Evolutionary conservation across 805 yeast species (phyloP).

Genomic region (Torulaspora franciscae): DNA sequence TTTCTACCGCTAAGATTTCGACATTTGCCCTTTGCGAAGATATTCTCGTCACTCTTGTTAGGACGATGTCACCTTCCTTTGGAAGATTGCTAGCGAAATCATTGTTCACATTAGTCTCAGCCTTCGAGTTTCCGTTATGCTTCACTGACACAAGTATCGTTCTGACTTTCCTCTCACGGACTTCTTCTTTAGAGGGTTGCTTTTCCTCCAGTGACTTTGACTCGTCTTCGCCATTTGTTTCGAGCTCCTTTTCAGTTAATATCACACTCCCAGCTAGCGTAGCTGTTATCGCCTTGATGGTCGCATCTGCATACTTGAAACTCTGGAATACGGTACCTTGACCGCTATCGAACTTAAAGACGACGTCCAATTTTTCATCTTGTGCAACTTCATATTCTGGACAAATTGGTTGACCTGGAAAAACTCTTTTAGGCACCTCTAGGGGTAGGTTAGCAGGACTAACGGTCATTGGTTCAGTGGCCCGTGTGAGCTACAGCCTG

Average conservation of each 20-base stretch:
- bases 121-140: conserved; percentile 16
- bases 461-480: background rate
- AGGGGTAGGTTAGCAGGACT: background rate
- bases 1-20: conserved; percentile 68
- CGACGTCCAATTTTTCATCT: conserved; percentile 27
- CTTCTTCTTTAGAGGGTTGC: conserved; percentile 2
- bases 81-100: conserved; percentile 55
- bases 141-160: conserved; percentile 30
- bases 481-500: too few species aligned
- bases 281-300: conserved; percentile 46
- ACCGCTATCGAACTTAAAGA: conserved; percentile 54
- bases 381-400: conserved; percentile 46
- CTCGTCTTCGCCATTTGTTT: conserved; percentile 12
- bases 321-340: conserved; percentile 54
- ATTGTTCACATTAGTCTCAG: conserved; percentile 18
- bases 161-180: conserved; percentile 17
- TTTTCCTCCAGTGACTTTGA: conserved; percentile 10
- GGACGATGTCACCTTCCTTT: conserved; percentile 75
- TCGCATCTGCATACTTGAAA: conserved; percentile 39
- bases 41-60: conserved; percentile 67
- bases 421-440: conserved; percentile 42
- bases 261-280: conserved; percentile 59
- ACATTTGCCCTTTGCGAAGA: conserved; percentile 66
- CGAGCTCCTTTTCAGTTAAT: conserved; percentile 22
- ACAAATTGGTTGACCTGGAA: conserved; percentile 80